phyloP scores from a whole-genome alignment of 2,329 filamentous ascomycete genomes.

The Tolypocladium album region DNA sequence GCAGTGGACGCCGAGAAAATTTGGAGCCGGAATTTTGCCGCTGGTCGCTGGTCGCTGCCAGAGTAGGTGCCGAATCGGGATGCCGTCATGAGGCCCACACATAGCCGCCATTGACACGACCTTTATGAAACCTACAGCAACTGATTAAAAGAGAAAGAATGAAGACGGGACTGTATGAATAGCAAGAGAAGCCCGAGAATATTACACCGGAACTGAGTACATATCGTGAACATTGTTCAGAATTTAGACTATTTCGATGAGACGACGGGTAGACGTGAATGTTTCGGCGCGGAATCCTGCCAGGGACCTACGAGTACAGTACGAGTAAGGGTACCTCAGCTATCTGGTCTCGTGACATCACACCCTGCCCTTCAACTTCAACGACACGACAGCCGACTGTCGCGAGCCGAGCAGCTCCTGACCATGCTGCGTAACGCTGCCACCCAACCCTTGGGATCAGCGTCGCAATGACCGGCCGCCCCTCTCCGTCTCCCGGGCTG shows the following conservation, averaged over 20 bases:
- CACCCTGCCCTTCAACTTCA: background rate
- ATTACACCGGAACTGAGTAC: background rate
- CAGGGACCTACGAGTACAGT: too few species aligned
- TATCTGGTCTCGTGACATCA: background rate
- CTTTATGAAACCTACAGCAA: too few species aligned
- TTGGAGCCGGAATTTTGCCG: constrained; percentile 7
- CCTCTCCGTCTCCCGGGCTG: constrained; percentile 32
- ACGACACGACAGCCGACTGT: background rate
- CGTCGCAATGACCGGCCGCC: constrained; percentile 21
- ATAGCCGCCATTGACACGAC: background rate
- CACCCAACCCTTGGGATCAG: background rate
- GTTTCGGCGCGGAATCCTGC: too few species aligned
- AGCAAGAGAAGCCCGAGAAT: background rate
- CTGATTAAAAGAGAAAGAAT: background rate
- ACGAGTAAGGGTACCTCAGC: too few species aligned
- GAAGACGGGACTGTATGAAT: background rate
- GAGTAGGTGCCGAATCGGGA: background rate
- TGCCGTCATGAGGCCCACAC: background rate
- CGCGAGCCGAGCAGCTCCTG: background rate
- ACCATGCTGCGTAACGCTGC: background rate
- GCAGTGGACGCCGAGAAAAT: background rate
- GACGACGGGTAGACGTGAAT: too few species aligned
- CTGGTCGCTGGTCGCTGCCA: background rate
- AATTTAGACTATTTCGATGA: too few species aligned
- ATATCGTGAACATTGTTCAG: too few species aligned